phyloP scores from a whole-genome alignment of 192 early-diverging fungal species.

The Coemansia sp. region DNA sequence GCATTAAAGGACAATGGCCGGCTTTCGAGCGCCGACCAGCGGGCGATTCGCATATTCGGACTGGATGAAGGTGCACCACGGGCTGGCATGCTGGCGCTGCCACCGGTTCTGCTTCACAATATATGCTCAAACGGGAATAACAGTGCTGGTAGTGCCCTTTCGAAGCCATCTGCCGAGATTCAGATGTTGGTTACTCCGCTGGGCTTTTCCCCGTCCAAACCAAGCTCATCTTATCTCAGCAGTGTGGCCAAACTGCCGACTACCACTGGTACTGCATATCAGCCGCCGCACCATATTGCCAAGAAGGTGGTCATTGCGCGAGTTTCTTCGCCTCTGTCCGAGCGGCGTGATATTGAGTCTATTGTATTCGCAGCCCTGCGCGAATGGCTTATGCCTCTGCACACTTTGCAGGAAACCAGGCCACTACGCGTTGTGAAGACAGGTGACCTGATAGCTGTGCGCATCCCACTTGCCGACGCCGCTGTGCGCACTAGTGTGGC shows the following conservation, averaged over 20 bases:
- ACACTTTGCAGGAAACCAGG: neutral
- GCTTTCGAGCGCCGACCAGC: neutral
- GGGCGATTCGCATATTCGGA: slow-evolving; percentile 47
- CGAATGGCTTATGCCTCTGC: slow-evolving; percentile 21
- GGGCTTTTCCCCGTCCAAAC: slow-evolving; percentile 20
- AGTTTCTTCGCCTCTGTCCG: slow-evolving; percentile 43
- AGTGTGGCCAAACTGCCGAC: neutral
- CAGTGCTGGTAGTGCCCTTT: neutral
- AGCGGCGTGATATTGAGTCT: slow-evolving; percentile 41
- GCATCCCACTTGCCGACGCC: slow-evolving; percentile 27
- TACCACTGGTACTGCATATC: neutral
- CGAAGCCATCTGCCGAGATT: neutral
- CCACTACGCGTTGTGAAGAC: slow-evolving; percentile 35
- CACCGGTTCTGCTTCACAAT: slow-evolving; percentile 37
- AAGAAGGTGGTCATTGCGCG: slow-evolving; percentile 35
- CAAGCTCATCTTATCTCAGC: slow-evolving; percentile 18
- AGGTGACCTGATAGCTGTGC: slow-evolving; percentile 45
- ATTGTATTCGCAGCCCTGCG: slow-evolving; percentile 36
- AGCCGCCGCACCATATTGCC: slow-evolving; percentile 33
- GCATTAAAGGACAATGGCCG: neutral
- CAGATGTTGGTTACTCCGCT: slow-evolving; percentile 26
- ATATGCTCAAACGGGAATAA: neutral
- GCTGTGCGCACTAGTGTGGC: slow-evolving; percentile 31
- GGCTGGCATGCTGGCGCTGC: slow-evolving; percentile 19
- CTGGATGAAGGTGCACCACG: slow-evolving; percentile 3